Conservation (phyloP, 2,329 filamentous ascomycete genomes). For the Penicillium rolfsii region DNA sequence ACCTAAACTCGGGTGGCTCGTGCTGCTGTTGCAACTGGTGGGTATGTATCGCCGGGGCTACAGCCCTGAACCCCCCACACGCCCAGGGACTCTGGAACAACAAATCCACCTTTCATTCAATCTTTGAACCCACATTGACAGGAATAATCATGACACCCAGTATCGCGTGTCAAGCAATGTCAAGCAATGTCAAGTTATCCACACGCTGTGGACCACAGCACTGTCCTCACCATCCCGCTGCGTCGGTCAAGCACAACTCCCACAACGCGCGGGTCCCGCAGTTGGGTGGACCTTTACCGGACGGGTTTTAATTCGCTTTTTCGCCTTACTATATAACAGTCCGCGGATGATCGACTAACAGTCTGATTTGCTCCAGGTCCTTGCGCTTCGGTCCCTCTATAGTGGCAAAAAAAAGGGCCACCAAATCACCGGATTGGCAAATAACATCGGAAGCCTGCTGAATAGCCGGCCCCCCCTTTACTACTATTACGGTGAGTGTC, state of each 20-base stretch:
- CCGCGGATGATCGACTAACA: slow-evolving; percentile 21
- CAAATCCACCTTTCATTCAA: neutral
- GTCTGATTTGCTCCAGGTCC: slow-evolving; percentile 24
- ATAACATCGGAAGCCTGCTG: slow-evolving; percentile 20
- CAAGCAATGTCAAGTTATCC: neutral
- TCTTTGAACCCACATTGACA: neutral
- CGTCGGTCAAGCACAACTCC: neutral
- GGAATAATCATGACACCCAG: neutral
- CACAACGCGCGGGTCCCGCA: slow-evolving; percentile 1
- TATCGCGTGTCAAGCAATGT: neutral
- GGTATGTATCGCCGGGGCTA: slow-evolving; percentile 3
- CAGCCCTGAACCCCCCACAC: neutral
- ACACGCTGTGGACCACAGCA: neutral
- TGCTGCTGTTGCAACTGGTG: neutral
- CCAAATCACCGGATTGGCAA: slow-evolving; percentile 24
- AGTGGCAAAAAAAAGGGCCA: slow-evolving; percentile 29
- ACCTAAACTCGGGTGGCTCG: neutral
- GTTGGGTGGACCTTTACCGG: slow-evolving; percentile 21
- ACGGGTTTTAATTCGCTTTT: slow-evolving; percentile 22
- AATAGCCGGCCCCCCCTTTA: slow-evolving; percentile 18
- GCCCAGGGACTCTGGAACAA: neutral
- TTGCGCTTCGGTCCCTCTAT: slow-evolving; percentile 21
- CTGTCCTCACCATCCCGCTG: neutral
- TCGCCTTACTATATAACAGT: slow-evolving; percentile 4
- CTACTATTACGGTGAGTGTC: slow-evolving; percentile 6